Evolutionary conservation across 352 stramenopile genomes (phyloP), one percentile per base, ranked within the genome.

Genomic region (Plasmopara halstedii): DNA sequence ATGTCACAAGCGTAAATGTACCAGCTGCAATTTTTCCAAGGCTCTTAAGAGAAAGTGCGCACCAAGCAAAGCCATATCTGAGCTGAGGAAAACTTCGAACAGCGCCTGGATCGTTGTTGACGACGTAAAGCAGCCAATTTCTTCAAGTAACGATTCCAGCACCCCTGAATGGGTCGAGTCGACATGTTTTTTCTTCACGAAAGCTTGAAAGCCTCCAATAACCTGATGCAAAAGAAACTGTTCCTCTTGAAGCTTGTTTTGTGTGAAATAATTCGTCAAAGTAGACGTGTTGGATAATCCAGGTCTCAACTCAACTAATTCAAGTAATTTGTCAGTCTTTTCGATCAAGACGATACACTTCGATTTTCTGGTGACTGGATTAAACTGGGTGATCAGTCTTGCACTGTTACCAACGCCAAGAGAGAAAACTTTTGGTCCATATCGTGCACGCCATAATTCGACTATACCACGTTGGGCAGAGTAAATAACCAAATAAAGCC

Each of bases 181-280:
- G 0, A 46, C 36, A 31, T 56, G 54, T 51, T 75, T 83, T 54
- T 81, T 81, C 53, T 83, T 87, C 17, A 78, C 75, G 27, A 75
- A 85, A n/a, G 72, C 63, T 43, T 85, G 76, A 11, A 93, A 62
- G 2, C 64, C 62, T 6, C 73, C 74, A 19, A 88, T 79, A 9
- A 93, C 64, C 50, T 93, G 81, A 18, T 93, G 78, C 38, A 93
- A 47, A 22, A 88, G 41, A 36, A 89, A 93, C n/a, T 84, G 85
- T 38, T 93, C 81, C 46, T 93, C 78, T 58, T 93, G 78, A 8
- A 87, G 70, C 36, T 87, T 88, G 47, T 88, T 89, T 40, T 93
- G 71, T 7, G 74, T 84, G 41, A 90, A 89, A 54, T 93, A 93
- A 40, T 86, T 87, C 53, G 88, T 70, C 56, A 90, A 46, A 29